Conservation (phyloP, 371 early-diverging fungal species). For the Rhizomucor pusillus region DNA sequence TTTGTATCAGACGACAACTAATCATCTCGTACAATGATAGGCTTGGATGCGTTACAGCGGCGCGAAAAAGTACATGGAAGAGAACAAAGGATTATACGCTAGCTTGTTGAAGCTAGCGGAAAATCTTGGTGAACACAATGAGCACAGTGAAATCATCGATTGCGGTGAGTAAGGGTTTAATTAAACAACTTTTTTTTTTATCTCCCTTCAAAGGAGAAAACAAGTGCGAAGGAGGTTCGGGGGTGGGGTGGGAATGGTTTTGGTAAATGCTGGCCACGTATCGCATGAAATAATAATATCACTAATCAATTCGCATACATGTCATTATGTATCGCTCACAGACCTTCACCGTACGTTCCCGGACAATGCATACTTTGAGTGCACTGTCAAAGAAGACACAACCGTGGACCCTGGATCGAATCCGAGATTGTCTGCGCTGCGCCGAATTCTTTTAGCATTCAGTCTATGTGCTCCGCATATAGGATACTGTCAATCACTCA, state of each 20-base stretch:
- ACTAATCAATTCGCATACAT: not conserved
- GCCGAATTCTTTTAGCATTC: conserved; percentile 73
- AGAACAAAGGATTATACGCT: conserved; percentile 60
- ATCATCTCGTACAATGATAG: too few relatives aligned
- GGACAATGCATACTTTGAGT: conserved; percentile 69
- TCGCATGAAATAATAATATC: not conserved
- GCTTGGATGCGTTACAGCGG: conserved; percentile 85
- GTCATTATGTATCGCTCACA: not conserved
- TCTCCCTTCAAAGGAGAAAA: not conserved
- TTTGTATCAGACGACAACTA: not conserved
- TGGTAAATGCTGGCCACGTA: not conserved
- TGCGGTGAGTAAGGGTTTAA: conserved; percentile 26
- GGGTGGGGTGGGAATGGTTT: not conserved
- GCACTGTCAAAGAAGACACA: conserved; percentile 24
- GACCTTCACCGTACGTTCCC: conserved; percentile 85
- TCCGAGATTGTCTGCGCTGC: conserved; percentile 58
- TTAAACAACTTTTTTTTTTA: not conserved
- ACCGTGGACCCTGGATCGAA: conserved; percentile 41
- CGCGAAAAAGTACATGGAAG: conserved; percentile 55
- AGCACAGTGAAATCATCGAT: conserved; percentile 66
- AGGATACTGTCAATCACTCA: conserved; percentile 86
- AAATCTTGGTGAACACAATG: conserved; percentile 48
- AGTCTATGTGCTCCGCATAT: conserved; percentile 62
- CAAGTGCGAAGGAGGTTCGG: too few relatives aligned
- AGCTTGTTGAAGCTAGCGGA: conserved; percentile 51